These are phyloP conservation scores for Prunella vulgaris DNA, from an alignment of 257 asterid species.

Conservation along the genomic window DNA sequence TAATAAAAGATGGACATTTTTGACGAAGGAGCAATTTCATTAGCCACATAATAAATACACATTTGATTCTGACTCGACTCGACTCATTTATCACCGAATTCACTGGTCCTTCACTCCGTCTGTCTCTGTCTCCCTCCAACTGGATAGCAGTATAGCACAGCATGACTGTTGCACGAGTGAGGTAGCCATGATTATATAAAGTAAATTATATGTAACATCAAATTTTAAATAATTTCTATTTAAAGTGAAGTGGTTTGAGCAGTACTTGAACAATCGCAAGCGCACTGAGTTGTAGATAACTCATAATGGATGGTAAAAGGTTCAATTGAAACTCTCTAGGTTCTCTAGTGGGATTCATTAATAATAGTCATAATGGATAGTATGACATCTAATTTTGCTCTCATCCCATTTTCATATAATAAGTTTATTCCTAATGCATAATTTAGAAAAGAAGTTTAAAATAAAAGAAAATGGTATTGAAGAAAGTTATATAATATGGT, in stretches of 20 bases:
- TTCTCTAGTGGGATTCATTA: not conserved
- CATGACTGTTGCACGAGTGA: constrained; percentile 2
- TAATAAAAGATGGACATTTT: no score
- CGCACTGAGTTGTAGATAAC: not conserved
- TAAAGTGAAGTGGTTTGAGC: constrained; percentile 15
- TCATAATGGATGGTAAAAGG: not conserved
- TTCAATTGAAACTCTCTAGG: constrained; percentile 7
- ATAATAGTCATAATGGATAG: not conserved
- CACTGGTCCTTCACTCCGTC: not conserved
- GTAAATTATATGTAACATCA: not conserved
- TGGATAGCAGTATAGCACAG: not conserved
- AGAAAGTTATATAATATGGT: no score
- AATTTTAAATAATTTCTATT: not conserved
- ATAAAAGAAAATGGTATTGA: no score
- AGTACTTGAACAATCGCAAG: not conserved
- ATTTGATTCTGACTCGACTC: no score
- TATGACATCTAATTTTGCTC: no score
- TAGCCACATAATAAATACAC: no score
- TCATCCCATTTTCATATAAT: not conserved
- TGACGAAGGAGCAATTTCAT: no score
- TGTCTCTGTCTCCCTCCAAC: not conserved
- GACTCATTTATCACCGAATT: no score
- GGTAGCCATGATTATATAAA: not conserved
- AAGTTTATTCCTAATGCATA: no score
- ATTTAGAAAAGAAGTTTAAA: no score